Percentiles rank a stretch among this genome's conserved stretches.
Evolutionary conservation across 2,329 filamentous ascomycete genomes (phyloP).

Genomic region (Plenodomus biglobosus): DNA sequence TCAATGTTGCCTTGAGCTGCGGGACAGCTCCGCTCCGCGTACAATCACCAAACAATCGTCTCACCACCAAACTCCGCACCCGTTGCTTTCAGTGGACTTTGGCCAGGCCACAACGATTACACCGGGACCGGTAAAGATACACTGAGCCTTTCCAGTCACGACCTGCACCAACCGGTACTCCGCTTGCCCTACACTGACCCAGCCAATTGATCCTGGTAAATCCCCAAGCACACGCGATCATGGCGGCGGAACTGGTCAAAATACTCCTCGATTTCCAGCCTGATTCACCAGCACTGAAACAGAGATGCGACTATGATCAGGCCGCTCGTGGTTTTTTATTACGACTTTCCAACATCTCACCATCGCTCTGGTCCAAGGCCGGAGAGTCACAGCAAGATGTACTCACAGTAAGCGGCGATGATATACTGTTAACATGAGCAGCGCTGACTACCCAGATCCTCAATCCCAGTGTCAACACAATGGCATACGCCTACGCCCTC

Average conservation of each 20-base stretch:
- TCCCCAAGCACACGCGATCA: conserved; percentile 12
- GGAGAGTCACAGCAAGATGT: conserved; percentile 46
- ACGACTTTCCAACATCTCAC: conserved; percentile 38
- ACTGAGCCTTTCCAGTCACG: not conserved
- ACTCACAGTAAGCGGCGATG: conserved; percentile 35
- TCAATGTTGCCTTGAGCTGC: conserved; percentile 30
- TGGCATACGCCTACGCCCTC: conserved; percentile 61
- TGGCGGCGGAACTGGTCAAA: conserved; percentile 36
- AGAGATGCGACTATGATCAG: conserved; percentile 46
- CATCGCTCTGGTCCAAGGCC: conserved; percentile 38
- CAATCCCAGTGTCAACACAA: conserved; percentile 60
- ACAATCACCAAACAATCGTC: conserved; percentile 11
- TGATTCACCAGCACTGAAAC: conserved; percentile 31
- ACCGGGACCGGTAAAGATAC: not conserved
- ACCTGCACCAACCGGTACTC: conserved; percentile 1
- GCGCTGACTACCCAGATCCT: conserved; percentile 44
- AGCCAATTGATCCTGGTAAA: conserved; percentile 4
- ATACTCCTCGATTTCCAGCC: conserved; percentile 41
- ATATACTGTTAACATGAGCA: not conserved
- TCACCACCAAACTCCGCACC: not conserved
- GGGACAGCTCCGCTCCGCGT: conserved; percentile 24
- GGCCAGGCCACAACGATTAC: not conserved
- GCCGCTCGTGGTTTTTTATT: conserved; percentile 39
- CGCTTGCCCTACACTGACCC: conserved; percentile 17
- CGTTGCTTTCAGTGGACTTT: not conserved